Conservation (phyloP, 202 grass and related monocot genomes). For the Dendrocalamus latiflorus region DNA sequence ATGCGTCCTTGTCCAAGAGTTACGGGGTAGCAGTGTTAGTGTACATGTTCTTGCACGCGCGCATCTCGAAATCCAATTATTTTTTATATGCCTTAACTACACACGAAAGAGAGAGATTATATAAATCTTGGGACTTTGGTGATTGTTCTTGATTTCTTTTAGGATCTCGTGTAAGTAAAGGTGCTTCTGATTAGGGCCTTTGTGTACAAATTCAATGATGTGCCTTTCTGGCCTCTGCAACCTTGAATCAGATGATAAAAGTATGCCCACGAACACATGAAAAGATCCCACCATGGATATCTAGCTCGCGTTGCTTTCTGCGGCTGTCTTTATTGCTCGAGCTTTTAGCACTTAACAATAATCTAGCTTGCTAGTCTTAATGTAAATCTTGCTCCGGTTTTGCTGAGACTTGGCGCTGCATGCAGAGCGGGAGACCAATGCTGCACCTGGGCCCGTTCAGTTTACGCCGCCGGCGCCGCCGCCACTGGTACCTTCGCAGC, state of each 20-base stretch:
- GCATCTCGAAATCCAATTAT: neutral
- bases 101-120: neutral
- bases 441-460: slow-evolving; percentile 20
- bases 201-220: slow-evolving; percentile 21
- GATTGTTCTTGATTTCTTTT: slow-evolving; percentile 26
- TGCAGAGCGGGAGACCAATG: slow-evolving; percentile 39
- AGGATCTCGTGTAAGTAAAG: slow-evolving; percentile 26
- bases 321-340: slow-evolving; percentile 26
- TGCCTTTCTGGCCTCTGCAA: slow-evolving; percentile 29
- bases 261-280: slow-evolving; percentile 23
- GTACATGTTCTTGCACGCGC: slow-evolving; percentile 11
- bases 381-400: slow-evolving; percentile 25
- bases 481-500: neutral
- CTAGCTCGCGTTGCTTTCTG: slow-evolving; percentile 30
- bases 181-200: slow-evolving; percentile 19
- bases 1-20: slow-evolving; percentile 4
- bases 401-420: slow-evolving; percentile 8
- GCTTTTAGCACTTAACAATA: slow-evolving; percentile 31
- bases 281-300: slow-evolving; percentile 38
- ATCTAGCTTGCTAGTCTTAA: neutral
- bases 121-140: neutral
- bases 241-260: slow-evolving; percentile 34
- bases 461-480: slow-evolving; percentile 29
- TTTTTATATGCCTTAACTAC: neutral
- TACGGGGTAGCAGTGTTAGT: neutral